phyloP scores from a whole-genome alignment of 2,329 filamentous ascomycete genomes.

The Dactylellina parvicollis region DNA sequence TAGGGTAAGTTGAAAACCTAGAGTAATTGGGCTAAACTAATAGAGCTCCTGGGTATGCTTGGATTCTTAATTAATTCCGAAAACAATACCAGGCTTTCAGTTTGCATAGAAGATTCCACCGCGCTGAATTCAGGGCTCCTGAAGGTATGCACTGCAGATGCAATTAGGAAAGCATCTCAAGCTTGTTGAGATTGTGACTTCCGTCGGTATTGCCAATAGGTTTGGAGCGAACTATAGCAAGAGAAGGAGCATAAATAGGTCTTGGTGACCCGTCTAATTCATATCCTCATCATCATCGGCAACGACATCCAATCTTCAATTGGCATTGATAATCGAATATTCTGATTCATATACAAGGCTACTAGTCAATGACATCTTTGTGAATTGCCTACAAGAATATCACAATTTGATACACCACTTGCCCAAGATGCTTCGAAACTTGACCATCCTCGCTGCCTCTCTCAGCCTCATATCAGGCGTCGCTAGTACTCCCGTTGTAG shows the following conservation, averaged over 20 bases:
- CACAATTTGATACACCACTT: not conserved
- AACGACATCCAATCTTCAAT: constrained; percentile 15
- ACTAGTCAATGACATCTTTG: not conserved
- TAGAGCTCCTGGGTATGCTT: no score
- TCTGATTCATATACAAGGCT: constrained; percentile 13
- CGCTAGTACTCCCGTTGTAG: constrained; percentile 19
- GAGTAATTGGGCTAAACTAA: no score
- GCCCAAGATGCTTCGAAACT: constrained; percentile 43
- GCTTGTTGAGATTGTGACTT: not conserved
- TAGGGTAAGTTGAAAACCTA: no score
- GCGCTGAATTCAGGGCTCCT: not conserved
- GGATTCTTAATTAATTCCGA: not conserved
- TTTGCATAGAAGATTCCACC: not conserved
- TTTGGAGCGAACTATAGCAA: not conserved
- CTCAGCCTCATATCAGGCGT: constrained; percentile 37
- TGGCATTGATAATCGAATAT: constrained; percentile 12
- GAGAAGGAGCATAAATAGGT: constrained; percentile 36
- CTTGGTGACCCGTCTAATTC: not conserved
- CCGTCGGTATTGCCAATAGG: not conserved
- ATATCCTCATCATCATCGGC: constrained; percentile 30
- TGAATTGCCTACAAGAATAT: not conserved
- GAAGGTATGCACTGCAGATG: not conserved
- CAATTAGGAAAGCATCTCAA: not conserved
- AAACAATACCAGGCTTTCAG: not conserved
- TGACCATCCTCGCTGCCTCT: constrained; percentile 29